Conservation (phyloP, 2,329 filamentous ascomycete species). For the Penicillium sp. region DNA sequence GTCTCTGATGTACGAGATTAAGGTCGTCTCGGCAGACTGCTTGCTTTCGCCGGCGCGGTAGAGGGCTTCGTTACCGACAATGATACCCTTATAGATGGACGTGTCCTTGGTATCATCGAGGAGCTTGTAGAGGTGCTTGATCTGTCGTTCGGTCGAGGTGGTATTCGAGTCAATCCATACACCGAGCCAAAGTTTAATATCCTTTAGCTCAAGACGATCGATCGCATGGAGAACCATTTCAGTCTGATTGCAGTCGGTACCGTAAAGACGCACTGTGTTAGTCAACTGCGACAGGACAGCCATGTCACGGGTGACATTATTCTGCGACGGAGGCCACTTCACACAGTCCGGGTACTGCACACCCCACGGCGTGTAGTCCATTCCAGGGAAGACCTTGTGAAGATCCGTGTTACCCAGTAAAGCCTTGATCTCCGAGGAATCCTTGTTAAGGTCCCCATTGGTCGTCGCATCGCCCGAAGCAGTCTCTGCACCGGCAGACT, state of each 20-base stretch:
- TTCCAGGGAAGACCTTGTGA: conserved; percentile 90
- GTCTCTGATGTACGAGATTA: conserved; percentile 64
- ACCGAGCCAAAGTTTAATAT: conserved; percentile 89
- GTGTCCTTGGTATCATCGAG: conserved; percentile 56
- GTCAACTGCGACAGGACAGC: conserved; percentile 88
- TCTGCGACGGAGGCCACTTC: conserved; percentile 76
- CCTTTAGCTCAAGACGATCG: conserved; percentile 65
- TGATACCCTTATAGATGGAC: conserved; percentile 59
- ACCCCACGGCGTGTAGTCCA: conserved; percentile 93
- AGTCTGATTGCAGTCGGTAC: conserved; percentile 96
- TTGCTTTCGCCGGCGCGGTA: conserved; percentile 51
- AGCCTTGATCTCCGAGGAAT: conserved; percentile 76
- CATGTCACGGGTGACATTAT: conserved; percentile 89
- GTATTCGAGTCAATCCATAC: conserved; percentile 86
- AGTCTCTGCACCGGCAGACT: conserved; percentile 44
- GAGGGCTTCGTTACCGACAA: conserved; percentile 64
- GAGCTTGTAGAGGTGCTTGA: conserved; percentile 80
- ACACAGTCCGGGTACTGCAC: conserved; percentile 86
- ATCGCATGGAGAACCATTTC: conserved; percentile 88
- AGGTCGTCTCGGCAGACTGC: conserved; percentile 64
- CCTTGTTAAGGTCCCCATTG: conserved; percentile 70
- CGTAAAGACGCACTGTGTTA: conserved; percentile 83
- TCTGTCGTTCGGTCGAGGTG: conserved; percentile 80
- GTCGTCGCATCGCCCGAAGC: conserved; percentile 59
- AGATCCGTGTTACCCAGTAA: conserved; percentile 78